Base-by-base conservation (phyloP, 2,329 filamentous ascomycete genomes). In the Aspergillus thermomutatus region DNA sequence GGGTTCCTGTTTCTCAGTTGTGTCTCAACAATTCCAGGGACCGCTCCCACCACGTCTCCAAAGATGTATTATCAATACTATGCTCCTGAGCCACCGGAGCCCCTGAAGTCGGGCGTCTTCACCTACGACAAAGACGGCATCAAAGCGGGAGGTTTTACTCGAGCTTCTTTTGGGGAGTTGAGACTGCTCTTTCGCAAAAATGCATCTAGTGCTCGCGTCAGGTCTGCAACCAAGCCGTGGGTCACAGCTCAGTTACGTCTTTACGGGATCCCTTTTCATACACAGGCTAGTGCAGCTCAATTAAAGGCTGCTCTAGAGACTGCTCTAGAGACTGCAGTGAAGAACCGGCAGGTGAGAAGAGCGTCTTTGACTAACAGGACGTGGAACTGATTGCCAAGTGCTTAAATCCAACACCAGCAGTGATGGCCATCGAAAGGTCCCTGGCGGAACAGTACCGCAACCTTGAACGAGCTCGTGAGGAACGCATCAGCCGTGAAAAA, bases 241-340 rank as follows among this genome's bases (percentile, higher is more conserved):
- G 27, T 54, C 10, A 54, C 28, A 37, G 52, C 52, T 11, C 43
- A 54, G 19, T 40, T 54, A 21, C 27, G 19, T 10, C 52, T 54
- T 3, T 26, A 54, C 21, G 52, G 27, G 9, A 50, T 54, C 17
- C 52, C 52, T 8, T 50, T 54, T 28, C 17, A 41, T 4, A 25
- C 28, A 21, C 40, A 10, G 7, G 45, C 34, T n/a, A 26, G 7
- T 17, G 45, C 26, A 10, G 9, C 8, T 19, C 11, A 54, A 7
- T 26, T 54, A 28, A 48, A 49, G 46, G 8, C 8, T 21, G 14
- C 26, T 1, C 17, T 54, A 8, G 27, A 41, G 27, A 9, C 8
- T 21, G 14, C 26, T 1, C 17, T 54, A 8, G 27, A 41, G 27
- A n/a, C 52, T 23, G 45, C 45, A 9, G 52, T 54, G 28, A 49